Percentiles rank a stretch among this genome's conserved stretches.
Evolutionary conservation across 441 rosid species (phyloP).

Genomic region (California macrophylla): DNA sequence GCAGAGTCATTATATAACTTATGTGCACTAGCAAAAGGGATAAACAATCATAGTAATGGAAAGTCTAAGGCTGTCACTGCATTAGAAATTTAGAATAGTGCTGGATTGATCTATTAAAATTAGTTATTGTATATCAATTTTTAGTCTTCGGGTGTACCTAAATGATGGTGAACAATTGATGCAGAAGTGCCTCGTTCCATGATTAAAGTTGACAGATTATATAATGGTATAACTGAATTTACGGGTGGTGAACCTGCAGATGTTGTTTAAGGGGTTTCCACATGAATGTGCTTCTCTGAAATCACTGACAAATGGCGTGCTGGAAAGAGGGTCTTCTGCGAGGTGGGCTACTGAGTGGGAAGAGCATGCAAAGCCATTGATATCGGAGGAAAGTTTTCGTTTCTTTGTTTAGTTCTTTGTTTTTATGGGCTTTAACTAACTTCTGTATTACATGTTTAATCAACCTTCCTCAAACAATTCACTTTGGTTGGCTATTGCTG

Average conservation of each 20-base stretch:
- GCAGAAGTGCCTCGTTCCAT: background rate
- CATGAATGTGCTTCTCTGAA: conserved; percentile 46
- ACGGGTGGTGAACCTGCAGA: conserved; percentile 22
- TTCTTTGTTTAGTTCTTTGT: background rate
- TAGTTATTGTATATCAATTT: background rate
- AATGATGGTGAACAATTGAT: background rate
- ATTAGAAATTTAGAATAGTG: background rate
- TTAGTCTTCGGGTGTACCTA: background rate
- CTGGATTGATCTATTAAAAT: background rate
- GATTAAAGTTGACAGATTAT: background rate
- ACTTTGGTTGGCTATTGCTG: background rate
- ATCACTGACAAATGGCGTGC: conserved; percentile 52
- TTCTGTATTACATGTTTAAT: background rate
- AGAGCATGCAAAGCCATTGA: conserved; percentile 71
- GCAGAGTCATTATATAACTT: background rate
- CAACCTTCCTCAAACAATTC: background rate
- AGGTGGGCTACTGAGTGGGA: conserved; percentile 93
- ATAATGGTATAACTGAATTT: background rate
- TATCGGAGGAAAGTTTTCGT: conserved; percentile 43
- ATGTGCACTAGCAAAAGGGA: background rate
- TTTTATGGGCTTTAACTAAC: background rate
- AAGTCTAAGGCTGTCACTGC: background rate
- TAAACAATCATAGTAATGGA: background rate
- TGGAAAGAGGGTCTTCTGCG: conserved; percentile 56
- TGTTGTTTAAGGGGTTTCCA: conserved; percentile 82